Evolutionary conservation across 352 stramenopile genomes (phyloP), one percentile per base, ranked within the genome.

Genomic region (Phytophthora pini): DNA sequence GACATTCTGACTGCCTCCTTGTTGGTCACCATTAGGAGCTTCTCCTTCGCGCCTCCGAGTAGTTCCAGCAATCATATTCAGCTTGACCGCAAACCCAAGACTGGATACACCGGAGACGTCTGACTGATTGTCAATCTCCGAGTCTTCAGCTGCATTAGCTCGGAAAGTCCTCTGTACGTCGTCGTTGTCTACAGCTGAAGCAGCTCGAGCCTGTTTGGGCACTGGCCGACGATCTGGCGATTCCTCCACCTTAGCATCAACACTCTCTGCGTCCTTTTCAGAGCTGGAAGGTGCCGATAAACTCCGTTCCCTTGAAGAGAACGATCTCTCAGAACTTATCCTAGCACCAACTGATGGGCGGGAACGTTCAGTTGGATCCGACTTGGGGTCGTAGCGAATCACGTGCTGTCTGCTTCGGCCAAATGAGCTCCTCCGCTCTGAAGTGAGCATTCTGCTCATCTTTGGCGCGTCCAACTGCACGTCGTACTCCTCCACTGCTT

Each of bases 11-110:
- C 65, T 32, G 45, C 59, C 40, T 71, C 43, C 4, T 55, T 56
- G 48, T 68, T 53, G n/a, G 36, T 72, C 43, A n/a, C 61, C 49
- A 45, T 68, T 43, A 13, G 26, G 51, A 11, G 4, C 34, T 38
- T 46, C 3, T 48, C 2, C 5, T 15, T 70, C 55, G 5, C 53
- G 56, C 9, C 51, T 56, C n/a, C 61, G 70, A 27, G 61, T 65
- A 17, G 52, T 74, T 31, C 63, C 74, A 47, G 71, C 65, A 36
- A 70, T 71, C 55, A 84, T 45, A 8, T 82, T 62, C 12, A 86
- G 56, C 46, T 84, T 66, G 27, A 77, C 74, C 50, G 72, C 56
- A 67, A 84, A 87, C 0, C 79, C 79, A 38, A 81, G 64, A 52
- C 79, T 88, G 4, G 79, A 88, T 27, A 79, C 61, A 46, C 68